Conservation (phyloP, 768 basidiomycete species). For the Candolleomyces efflorescens region DNA sequence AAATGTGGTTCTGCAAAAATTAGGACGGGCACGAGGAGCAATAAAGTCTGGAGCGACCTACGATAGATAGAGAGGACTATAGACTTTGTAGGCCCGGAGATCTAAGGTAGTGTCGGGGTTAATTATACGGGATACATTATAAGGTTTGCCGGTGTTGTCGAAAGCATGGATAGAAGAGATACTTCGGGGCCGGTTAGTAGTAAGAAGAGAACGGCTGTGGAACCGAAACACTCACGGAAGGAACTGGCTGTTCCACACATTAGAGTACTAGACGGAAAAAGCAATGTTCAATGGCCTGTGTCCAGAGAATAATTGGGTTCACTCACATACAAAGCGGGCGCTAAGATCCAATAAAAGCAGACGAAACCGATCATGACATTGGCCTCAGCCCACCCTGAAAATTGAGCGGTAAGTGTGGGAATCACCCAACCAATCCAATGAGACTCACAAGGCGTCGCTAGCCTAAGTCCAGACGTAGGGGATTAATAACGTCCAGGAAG, state of each 20-base stretch:
- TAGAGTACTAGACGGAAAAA: constrained; percentile 34
- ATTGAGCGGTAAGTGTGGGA: constrained; percentile 12
- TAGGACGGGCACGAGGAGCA: neutral
- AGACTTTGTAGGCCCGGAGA: constrained; percentile 39
- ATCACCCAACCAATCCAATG: neutral
- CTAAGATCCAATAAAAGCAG: constrained; percentile 61
- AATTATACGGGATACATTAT: constrained; percentile 41
- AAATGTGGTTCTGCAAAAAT: constrained; percentile 42
- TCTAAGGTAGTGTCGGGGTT: constrained; percentile 36
- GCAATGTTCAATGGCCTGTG: constrained; percentile 7
- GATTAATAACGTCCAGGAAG: neutral
- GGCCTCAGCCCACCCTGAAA: constrained; percentile 69
- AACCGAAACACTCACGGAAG: constrained; percentile 41
- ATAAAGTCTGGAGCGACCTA: constrained; percentile 16
- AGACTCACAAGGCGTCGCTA: neutral
- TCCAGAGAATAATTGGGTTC: neutral
- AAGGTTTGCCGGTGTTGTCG: constrained; percentile 51
- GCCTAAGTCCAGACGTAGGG: neutral
- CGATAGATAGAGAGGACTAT: constrained; percentile 47
- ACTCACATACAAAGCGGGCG: constrained; percentile 44
- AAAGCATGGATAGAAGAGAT: constrained; percentile 49
- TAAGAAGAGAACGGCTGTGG: neutral
- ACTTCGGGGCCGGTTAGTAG: constrained; percentile 12
- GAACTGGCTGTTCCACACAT: constrained; percentile 55
- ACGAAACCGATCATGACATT: constrained; percentile 62